A percentile compares a stretch with the other conserved stretches of the same genome.
These are phyloP conservation scores for Schizonepeta tenuifolia DNA, from an alignment of 257 asterid genomes.

Conservation along the genomic window DNA sequence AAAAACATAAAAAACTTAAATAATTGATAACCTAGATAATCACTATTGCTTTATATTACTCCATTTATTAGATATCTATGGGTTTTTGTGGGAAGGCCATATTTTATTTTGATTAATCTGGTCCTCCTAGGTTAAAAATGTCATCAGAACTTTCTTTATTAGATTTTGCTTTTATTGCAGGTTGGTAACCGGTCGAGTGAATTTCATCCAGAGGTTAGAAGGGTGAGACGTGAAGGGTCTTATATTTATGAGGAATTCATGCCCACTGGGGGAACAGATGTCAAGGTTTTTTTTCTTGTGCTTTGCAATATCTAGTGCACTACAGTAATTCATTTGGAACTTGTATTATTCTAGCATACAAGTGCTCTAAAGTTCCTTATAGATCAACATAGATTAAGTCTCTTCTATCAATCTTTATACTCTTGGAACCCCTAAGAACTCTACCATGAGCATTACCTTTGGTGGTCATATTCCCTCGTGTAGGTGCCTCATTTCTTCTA, in stretches of 20 bases:
- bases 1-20: too few species aligned
- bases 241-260: slow-evolving; percentile 97
- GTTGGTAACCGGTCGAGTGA: slow-evolving; percentile 98
- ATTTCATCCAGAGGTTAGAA: slow-evolving; percentile 94
- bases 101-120: neutral
- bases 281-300: slow-evolving; percentile 64
- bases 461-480: slow-evolving; percentile 13
- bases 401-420: slow-evolving; percentile 13
- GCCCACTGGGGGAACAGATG: slow-evolving; percentile 99
- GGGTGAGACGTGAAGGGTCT: slow-evolving; percentile 99
- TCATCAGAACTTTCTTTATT: neutral
- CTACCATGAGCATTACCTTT: slow-evolving; percentile 17
- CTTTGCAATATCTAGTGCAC: slow-evolving; percentile 25
- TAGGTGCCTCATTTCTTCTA: slow-evolving; percentile 17
- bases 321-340: neutral
- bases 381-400: slow-evolving; percentile 15
- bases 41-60: neutral
- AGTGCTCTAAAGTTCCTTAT: slow-evolving; percentile 1
- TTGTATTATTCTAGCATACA: neutral
- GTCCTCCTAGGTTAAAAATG: neutral
- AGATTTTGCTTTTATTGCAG: slow-evolving; percentile 44
- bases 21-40: neutral
- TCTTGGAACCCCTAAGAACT: slow-evolving; percentile 21
- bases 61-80: neutral
- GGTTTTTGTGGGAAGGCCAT: neutral